Conservation (phyloP, 169 alveolate species). For the Plasmodium coatneyi region DNA sequence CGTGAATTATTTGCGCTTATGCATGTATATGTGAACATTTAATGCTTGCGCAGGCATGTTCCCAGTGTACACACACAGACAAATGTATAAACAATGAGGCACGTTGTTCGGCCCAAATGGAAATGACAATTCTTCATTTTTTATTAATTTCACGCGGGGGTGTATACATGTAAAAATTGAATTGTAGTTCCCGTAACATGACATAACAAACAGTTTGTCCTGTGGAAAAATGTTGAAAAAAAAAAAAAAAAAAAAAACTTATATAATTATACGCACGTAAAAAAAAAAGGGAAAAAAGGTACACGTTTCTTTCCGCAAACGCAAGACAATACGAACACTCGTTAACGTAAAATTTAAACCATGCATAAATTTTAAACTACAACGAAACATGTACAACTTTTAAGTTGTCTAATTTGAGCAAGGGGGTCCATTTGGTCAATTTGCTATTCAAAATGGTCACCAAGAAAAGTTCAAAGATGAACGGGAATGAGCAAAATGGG, state of each 20-base stretch:
- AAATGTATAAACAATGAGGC: background rate
- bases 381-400: conserved; percentile 14
- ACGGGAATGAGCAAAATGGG: background rate
- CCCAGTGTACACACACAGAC: background rate
- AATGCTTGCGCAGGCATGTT: background rate
- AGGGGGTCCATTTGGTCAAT: background rate
- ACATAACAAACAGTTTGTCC: background rate
- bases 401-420: conserved; percentile 23
- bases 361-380: background rate
- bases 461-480: conserved; percentile 3
- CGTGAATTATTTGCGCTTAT: background rate
- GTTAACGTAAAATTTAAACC: background rate
- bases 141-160: conserved; percentile 1
- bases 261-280: conserved; percentile 5
- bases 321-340: background rate
- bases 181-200: background rate
- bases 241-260: conserved; percentile 3
- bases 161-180: background rate
- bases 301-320: background rate
- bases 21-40: background rate
- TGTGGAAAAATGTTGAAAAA: background rate
- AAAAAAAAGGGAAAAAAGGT: background rate
- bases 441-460: background rate
- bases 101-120: background rate
- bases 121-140: conserved; percentile 10